These are phyloP conservation scores for Escovopsis sp. DNA, from an alignment of 2,329 filamentous ascomycete genomes.

Conservation along the genomic window DNA sequence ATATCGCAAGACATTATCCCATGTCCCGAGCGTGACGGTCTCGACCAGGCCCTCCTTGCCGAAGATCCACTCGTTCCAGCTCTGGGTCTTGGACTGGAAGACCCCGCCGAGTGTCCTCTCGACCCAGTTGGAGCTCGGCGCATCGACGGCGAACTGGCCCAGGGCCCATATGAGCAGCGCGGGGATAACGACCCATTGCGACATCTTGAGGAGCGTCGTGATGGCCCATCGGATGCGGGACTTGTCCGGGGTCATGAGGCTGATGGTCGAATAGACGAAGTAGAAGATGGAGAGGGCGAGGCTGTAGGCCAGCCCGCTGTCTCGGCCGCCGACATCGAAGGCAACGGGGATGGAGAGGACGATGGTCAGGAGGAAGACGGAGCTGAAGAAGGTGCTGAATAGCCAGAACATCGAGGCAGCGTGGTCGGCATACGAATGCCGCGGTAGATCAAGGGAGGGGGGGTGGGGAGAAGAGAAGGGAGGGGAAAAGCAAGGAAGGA, in stretches of 20 bases:
- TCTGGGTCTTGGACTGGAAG: constrained; percentile 44
- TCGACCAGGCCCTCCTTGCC: constrained; percentile 74
- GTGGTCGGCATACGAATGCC: constrained; percentile 13
- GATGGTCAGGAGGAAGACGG: constrained; percentile 78
- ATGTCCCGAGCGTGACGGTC: constrained; percentile 63
- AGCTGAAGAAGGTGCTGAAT: constrained; percentile 63
- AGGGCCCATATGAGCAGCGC: constrained; percentile 85
- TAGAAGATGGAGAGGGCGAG: constrained; percentile 82
- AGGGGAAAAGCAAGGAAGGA: background rate
- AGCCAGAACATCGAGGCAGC: constrained; percentile 59
- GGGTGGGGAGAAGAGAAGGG: background rate
- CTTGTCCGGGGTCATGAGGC: constrained; percentile 62
- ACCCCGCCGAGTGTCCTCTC: constrained; percentile 60
- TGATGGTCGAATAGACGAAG: constrained; percentile 68
- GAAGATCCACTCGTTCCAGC: constrained; percentile 71
- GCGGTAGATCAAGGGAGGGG: constrained; percentile 3
- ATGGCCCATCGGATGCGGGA: constrained; percentile 62
- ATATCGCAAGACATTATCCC: constrained; percentile 80
- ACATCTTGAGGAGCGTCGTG: constrained; percentile 51
- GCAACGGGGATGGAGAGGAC: constrained; percentile 91
- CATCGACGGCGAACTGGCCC: constrained; percentile 86
- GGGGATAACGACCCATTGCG: constrained; percentile 80
- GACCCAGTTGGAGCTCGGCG: constrained; percentile 64
- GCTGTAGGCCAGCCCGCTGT: constrained; percentile 88
- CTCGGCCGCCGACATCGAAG: constrained; percentile 93